Conservation (phyloP, 768 basidiomycete species). For the Lentinula boryana region DNA sequence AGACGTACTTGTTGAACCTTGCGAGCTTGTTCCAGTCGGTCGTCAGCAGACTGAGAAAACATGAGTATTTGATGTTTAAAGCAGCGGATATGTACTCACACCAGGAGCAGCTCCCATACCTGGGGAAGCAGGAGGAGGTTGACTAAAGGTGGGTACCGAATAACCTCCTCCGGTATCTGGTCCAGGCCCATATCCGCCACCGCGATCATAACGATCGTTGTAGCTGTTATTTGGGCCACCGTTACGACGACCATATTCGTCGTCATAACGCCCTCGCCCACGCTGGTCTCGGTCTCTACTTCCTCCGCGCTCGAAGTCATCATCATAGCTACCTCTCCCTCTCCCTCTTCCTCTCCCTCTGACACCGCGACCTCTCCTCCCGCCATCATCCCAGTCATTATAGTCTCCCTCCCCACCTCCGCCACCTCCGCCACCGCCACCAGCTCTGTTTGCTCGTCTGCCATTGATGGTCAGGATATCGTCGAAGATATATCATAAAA, state of each 20-base stretch:
- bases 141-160: slow-evolving; percentile 18
- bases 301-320: slow-evolving; percentile 44
- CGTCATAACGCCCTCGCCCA: slow-evolving; percentile 34
- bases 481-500: background rate
- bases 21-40: slow-evolving; percentile 82
- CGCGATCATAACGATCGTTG: slow-evolving; percentile 21
- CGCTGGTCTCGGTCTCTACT: slow-evolving; percentile 43
- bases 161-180: slow-evolving; percentile 13
- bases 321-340: slow-evolving; percentile 34
- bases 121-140: slow-evolving; percentile 25
- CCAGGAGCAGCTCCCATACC: slow-evolving; percentile 19
- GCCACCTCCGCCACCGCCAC: slow-evolving; percentile 18
- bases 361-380: slow-evolving; percentile 26
- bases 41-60: slow-evolving; percentile 46
- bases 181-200: slow-evolving; percentile 13
- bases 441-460: background rate
- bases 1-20: slow-evolving; percentile 68
- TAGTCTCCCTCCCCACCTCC: slow-evolving; percentile 26
- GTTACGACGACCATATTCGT: slow-evolving; percentile 24
- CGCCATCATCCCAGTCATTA: slow-evolving; percentile 41
- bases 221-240: background rate
- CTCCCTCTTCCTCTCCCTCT: slow-evolving; percentile 35
- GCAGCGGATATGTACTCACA: slow-evolving; percentile 4
- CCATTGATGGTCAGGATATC: background rate
- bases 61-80: background rate